A percentile compares a stretch with the other conserved stretches of the same genome.
phyloP scores from a whole-genome alignment of 805 yeast genomes.

The Candida awuae region DNA sequence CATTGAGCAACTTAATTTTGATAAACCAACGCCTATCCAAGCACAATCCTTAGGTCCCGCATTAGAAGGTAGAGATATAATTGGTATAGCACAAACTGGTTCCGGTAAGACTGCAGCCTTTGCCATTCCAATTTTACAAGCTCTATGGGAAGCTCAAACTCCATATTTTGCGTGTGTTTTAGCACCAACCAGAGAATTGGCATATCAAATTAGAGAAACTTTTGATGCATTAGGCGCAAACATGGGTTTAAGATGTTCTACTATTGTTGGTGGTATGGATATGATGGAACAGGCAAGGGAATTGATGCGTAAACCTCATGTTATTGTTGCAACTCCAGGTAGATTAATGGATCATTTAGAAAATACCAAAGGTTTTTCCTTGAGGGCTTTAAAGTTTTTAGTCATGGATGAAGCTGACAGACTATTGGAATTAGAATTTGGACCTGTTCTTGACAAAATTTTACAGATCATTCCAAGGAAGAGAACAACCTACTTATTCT shows the following conservation, averaged over 20 bases:
- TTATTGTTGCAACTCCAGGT: slow-evolving; percentile 88
- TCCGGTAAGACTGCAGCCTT: slow-evolving; percentile 98
- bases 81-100: slow-evolving; percentile 96
- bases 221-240: slow-evolving; percentile 86
- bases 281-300: slow-evolving; percentile 97
- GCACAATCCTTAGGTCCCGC: slow-evolving; percentile 87
- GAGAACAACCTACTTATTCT: slow-evolving; percentile 76
- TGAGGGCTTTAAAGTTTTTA: slow-evolving; percentile 68
- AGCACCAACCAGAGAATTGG: slow-evolving; percentile 81
- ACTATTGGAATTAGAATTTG: slow-evolving; percentile 90
- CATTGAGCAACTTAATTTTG: slow-evolving; percentile 62
- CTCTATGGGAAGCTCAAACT: slow-evolving; percentile 80
- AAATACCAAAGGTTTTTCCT: slow-evolving; percentile 80
- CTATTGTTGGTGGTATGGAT: slow-evolving; percentile 97
- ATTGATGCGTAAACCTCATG: slow-evolving; percentile 87
- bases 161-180: slow-evolving; percentile 85
- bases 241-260: slow-evolving; percentile 87
- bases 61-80: slow-evolving; percentile 80
- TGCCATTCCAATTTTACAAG: slow-evolving; percentile 90
- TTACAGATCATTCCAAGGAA: slow-evolving; percentile 76
- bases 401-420: slow-evolving; percentile 98
- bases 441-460: slow-evolving; percentile 85
- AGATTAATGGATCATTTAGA: slow-evolving; percentile 90
- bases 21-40: slow-evolving; percentile 90
- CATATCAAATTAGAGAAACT: slow-evolving; percentile 85